These are phyloP conservation scores for Dendrocalamus sinicus DNA, from an alignment of 176 grass and related monocot species.

Conservation along the genomic window DNA sequence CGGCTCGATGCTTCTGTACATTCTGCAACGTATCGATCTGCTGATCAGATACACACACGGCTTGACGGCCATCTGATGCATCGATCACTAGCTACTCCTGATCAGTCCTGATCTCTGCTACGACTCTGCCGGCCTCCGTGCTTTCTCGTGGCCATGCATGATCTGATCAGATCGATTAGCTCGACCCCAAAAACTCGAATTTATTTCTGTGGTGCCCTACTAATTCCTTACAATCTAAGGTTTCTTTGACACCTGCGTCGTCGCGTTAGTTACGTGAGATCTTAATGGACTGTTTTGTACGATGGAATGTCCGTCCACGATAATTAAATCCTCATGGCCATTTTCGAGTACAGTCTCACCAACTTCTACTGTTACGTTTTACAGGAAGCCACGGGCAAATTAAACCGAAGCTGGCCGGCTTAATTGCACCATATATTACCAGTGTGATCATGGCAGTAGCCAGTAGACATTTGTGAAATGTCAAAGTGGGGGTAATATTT, in stretches of 20 bases:
- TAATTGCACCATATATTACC: not conserved
- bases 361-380: not conserved
- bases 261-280: not conserved
- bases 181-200: not conserved
- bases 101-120: not conserved
- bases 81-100: not conserved
- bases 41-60: not conserved
- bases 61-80: not conserved
- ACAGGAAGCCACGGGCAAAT: not conserved
- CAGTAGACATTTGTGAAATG: too few relatives aligned
- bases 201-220: not conserved
- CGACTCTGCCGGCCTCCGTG: not conserved
- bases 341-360: not conserved
- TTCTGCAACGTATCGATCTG: not conserved
- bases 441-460: too few relatives aligned
- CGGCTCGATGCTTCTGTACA: not conserved
- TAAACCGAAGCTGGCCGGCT: too few relatives aligned
- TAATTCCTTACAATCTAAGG: not conserved
- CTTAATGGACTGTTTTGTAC: not conserved
- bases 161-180: conserved; percentile 6
- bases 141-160: not conserved
- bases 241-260: not conserved
- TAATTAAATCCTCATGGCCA: conserved; percentile 22
- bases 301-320: not conserved
- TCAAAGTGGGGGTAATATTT: too few relatives aligned